Conservation (phyloP, 2,329 filamentous ascomycete genomes). For the Elsinoe ampelina region DNA sequence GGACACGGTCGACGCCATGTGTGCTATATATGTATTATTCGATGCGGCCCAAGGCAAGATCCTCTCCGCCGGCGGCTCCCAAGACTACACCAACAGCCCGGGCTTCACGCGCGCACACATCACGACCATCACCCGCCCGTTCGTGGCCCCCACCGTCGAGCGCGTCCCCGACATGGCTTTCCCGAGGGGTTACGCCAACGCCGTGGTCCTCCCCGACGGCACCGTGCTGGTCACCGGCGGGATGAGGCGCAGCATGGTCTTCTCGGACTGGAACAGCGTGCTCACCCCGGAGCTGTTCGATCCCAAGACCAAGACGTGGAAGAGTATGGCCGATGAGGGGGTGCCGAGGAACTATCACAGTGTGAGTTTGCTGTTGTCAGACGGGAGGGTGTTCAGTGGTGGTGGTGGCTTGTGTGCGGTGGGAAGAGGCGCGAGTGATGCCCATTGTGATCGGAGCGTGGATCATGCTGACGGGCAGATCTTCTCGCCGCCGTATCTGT, state of each 20-base stretch:
- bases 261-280: slow-evolving; percentile 20
- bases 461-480: slow-evolving; percentile 50
- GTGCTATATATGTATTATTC: slow-evolving; percentile 42
- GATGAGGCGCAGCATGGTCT: slow-evolving; percentile 18
- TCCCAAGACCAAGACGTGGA: slow-evolving; percentile 18
- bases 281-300: slow-evolving; percentile 19
- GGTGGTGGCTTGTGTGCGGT: slow-evolving; percentile 47
- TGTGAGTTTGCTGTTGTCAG: slow-evolving; percentile 40
- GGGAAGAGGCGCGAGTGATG: slow-evolving; percentile 10
- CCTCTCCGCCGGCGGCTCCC: slow-evolving; percentile 42
- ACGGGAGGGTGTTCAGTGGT: slow-evolving; percentile 42
- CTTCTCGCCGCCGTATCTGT: slow-evolving; percentile 48
- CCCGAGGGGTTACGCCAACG: slow-evolving; percentile 23
- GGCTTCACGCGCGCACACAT: slow-evolving; percentile 40
- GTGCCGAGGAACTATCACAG: slow-evolving; percentile 44
- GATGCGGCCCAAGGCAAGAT: slow-evolving; percentile 27
- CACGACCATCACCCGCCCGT: slow-evolving; percentile 35
- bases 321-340: slow-evolving; percentile 18
- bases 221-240: slow-evolving; percentile 29
- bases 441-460: slow-evolving; percentile 25
- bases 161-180: slow-evolving; percentile 23
- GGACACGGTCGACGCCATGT: slow-evolving; percentile 44
- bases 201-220: slow-evolving; percentile 28
- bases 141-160: slow-evolving; percentile 18
- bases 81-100: slow-evolving; percentile 35